A percentile compares a stretch with the other conserved stretches of the same genome.
Evolutionary conservation across 164 flowering plant species (phyloP).

Genomic region (Aristolochia contorta): DNA sequence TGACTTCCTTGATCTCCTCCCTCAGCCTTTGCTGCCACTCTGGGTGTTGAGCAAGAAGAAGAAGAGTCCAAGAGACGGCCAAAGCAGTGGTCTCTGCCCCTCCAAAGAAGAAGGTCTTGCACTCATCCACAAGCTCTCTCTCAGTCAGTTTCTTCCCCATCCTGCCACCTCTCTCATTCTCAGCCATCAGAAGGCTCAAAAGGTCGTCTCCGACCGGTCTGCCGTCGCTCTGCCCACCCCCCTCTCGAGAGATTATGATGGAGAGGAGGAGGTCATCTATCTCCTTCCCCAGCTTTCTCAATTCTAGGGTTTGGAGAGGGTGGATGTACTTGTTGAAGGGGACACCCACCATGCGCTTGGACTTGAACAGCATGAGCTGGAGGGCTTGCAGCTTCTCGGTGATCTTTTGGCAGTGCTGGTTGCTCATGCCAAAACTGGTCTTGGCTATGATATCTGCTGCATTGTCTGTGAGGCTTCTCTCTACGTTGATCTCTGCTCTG

Average conservation of each 20-base stretch:
- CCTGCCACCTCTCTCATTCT: constrained; percentile 13
- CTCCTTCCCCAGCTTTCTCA: constrained; percentile 53
- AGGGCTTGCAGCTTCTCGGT: constrained; percentile 50
- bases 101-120: constrained; percentile 91
- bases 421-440: constrained; percentile 57
- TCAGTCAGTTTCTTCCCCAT: constrained; percentile 26
- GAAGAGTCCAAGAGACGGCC: constrained; percentile 69
- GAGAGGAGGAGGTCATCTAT: constrained; percentile 51
- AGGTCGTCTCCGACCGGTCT: constrained; percentile 27
- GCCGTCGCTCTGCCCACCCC: neutral
- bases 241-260: constrained; percentile 34
- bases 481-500: constrained; percentile 51
- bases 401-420: constrained; percentile 32
- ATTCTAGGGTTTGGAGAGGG: constrained; percentile 33
- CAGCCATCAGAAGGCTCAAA: constrained; percentile 46
- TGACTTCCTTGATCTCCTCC: constrained; percentile 57
- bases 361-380: constrained; percentile 52
- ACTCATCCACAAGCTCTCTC: constrained; percentile 71
- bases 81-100: constrained; percentile 86
- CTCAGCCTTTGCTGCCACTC: constrained; percentile 66
- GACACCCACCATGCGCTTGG: constrained; percentile 65
- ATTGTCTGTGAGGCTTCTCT: constrained; percentile 31
- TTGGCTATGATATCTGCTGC: constrained; percentile 76
- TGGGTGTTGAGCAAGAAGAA: constrained; percentile 50
- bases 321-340: constrained; percentile 48